Evolutionary conservation across 1,284 basidiomycete species (phyloP), one percentile per base, ranked within the genome.

Genomic region (Sporisorium sorghi): DNA sequence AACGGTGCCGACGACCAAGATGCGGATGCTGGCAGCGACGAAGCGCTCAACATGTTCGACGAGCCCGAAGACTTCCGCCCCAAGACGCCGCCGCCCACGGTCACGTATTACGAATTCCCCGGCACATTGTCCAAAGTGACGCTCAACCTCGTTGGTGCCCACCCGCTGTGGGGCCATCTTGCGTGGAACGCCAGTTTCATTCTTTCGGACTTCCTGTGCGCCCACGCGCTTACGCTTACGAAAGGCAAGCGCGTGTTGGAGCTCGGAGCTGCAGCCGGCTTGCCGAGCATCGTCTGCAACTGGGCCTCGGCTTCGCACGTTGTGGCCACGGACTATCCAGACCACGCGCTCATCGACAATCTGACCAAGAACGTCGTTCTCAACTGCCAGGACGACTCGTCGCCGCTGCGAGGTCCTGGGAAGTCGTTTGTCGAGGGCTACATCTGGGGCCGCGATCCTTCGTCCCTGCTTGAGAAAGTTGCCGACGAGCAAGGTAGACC

Each of bases 291-390:
- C 35, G 77, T 73, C 1, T 71, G 68, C 60, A 75, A 66, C 47
- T 71, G 74, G 61, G 63, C 63, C 2, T 76, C 75, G 5, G 81
- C 82, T 0, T 57, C 52, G 28, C 66, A 92, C 90, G 90, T 91
- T 4, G 88, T 96, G 1, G 86, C 94, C 26, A 97, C 96, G 0
- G 96, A 99, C 85, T 98, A 97, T 85, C 94, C 95, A 0, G 96
- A 98, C 77, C 81, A 87, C 2, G 83, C 87, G 3, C 87, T 98
- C n/a, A 85, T 97, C 47, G 87, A 91, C 2, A 97, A 97, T 81
- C 87, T 98, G 44, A 79, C 85, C 14, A 85, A 88, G 63, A 98
- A 98, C 81, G 88, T 93, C 0, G 80, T 86, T 3, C 75, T 83
- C 28, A 95, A 95, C 79, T 68, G 91, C 4, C 69, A 78, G 3